A percentile compares a stretch with the other conserved stretches of the same genome.
phyloP scores from a whole-genome alignment of 257 asterid species.

The Fraxinus excelsior region DNA sequence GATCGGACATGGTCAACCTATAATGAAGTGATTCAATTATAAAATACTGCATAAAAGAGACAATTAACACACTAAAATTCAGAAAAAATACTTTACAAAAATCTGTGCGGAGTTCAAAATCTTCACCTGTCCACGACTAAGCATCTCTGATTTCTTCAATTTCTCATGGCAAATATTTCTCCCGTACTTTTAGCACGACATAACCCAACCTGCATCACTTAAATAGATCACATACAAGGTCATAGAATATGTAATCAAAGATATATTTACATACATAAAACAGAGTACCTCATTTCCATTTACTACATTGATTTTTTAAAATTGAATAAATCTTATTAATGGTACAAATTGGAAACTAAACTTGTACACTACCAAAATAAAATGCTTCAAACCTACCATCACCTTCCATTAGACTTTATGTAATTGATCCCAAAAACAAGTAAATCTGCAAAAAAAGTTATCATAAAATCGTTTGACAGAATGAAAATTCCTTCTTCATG shows the following conservation, averaged over 20 bases:
- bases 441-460: background rate
- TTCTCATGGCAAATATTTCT: conserved; percentile 94
- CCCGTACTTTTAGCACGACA: conserved; percentile 86
- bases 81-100: too few relatives aligned
- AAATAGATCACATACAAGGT: conserved; percentile 20
- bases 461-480: background rate
- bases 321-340: too few relatives aligned
- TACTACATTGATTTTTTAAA: background rate
- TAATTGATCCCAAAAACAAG: background rate
- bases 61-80: too few relatives aligned
- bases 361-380: too few relatives aligned
- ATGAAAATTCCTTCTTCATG: background rate
- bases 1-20: conserved; percentile 99
- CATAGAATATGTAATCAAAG: too few relatives aligned
- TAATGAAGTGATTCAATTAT: conserved; percentile 18
- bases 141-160: conserved; percentile 93
- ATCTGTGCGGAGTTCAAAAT: conserved; percentile 4
- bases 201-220: conserved; percentile 75
- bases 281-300: background rate
- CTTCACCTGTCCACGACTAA: conserved; percentile 94
- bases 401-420: too few relatives aligned
- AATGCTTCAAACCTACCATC: too few relatives aligned
- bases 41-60: background rate
- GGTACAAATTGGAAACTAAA: too few relatives aligned
- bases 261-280: background rate